These are phyloP conservation scores for Diaporthe batatas DNA, from an alignment of 2,329 filamentous ascomycete genomes.

Conservation along the genomic window DNA sequence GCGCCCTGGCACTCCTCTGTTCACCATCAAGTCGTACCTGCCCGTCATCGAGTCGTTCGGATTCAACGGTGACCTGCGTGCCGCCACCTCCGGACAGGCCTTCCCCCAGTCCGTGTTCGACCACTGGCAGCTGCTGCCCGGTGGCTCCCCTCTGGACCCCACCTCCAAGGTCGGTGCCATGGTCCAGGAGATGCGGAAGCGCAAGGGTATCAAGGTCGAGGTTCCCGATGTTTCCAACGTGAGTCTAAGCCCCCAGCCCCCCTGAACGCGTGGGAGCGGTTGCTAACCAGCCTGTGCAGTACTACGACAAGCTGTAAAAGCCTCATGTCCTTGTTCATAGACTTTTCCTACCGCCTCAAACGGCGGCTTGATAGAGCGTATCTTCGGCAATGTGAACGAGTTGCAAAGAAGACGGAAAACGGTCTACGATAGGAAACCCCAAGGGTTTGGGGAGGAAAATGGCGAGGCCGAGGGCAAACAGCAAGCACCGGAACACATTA, in stretches of 20 bases:
- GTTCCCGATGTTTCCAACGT: constrained; percentile 96
- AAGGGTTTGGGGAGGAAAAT: constrained; percentile 46
- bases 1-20: constrained; percentile 97
- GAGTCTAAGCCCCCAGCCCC: constrained; percentile 62
- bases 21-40: constrained; percentile 80
- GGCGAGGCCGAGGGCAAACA: constrained; percentile 53
- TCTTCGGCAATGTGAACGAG: constrained; percentile 45
- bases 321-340: constrained; percentile 59
- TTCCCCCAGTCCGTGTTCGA: constrained; percentile 99
- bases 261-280: not conserved
- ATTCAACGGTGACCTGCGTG: constrained; percentile 97
- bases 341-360: constrained; percentile 55
- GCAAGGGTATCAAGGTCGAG: constrained; percentile 98
- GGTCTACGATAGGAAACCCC: constrained; percentile 38
- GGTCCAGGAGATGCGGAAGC: constrained; percentile 93
- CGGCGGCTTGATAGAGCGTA: constrained; percentile 59
- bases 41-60: constrained; percentile 67
- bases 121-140: constrained; percentile 96
- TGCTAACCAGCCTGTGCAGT: constrained; percentile 69
- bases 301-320: constrained; percentile 98
- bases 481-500: constrained; percentile 53
- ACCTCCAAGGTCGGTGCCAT: constrained; percentile 86
- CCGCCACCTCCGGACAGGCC: constrained; percentile 93
- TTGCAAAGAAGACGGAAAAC: constrained; percentile 45
- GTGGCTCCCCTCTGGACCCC: constrained; percentile 90